These are phyloP conservation scores for Apiotrichum porosum DNA, from an alignment of 1,284 basidiomycete genomes.

Conservation along the genomic window DNA sequence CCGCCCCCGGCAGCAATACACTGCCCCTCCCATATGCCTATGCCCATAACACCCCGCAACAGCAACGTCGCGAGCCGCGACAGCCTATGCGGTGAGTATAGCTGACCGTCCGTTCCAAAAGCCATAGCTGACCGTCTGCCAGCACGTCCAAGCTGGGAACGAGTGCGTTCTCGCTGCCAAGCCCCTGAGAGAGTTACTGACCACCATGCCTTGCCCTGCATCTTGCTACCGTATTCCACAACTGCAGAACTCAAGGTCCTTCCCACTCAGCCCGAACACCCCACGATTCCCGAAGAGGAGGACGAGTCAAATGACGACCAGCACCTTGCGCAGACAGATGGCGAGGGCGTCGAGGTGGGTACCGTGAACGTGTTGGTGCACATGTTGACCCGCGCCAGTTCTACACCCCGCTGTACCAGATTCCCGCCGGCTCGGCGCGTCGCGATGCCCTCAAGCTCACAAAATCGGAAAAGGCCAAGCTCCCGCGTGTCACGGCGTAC, in stretches of 20 bases:
- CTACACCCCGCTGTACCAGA: constrained; percentile 83
- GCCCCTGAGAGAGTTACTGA: not conserved
- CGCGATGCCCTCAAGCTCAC: constrained; percentile 84
- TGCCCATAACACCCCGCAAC: constrained; percentile 15
- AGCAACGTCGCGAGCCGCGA: constrained; percentile 36
- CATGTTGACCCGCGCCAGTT: constrained; percentile 53
- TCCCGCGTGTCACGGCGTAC: constrained; percentile 93
- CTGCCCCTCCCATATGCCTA: constrained; percentile 47
- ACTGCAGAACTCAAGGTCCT: constrained; percentile 81
- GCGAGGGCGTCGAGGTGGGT: constrained; percentile 63
- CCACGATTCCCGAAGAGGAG: constrained; percentile 57
- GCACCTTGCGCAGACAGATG: constrained; percentile 33
- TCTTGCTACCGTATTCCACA: not conserved
- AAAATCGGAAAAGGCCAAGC: constrained; percentile 86
- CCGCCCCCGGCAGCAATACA: constrained; percentile 18
- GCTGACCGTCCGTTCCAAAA: too few species aligned
- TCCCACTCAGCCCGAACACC: constrained; percentile 76
- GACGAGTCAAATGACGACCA: constrained; percentile 35
- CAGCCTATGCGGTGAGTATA: constrained; percentile 46
- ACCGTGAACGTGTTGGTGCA: not conserved
- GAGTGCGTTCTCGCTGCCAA: constrained; percentile 47
- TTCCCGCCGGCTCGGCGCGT: constrained; percentile 88
- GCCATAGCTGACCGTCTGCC: too few species aligned
- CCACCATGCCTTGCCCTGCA: not conserved
- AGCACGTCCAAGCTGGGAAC: constrained; percentile 63